phyloP scores from a whole-genome alignment of 345 rosid genomes.

The Gossypium stocksii region DNA sequence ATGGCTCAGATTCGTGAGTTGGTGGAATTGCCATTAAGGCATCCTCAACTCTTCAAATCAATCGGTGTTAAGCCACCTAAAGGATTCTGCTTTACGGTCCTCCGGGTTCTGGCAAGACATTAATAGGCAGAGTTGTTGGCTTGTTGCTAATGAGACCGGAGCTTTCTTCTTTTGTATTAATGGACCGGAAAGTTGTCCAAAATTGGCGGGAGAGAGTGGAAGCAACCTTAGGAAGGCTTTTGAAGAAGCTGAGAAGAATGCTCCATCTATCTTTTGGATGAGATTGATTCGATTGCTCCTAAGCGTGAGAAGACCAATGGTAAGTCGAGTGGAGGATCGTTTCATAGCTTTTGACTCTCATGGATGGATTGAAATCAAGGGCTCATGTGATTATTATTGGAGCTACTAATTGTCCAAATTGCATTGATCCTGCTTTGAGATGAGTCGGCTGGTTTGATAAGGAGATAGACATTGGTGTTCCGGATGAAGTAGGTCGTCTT shows the following conservation, averaged over 20 bases:
- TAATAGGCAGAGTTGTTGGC: constrained; percentile 68
- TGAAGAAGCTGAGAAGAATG: constrained; percentile 17
- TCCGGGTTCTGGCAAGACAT: constrained; percentile 56
- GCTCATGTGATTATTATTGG: constrained; percentile 48
- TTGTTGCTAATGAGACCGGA: constrained; percentile 71
- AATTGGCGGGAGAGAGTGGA: constrained; percentile 71
- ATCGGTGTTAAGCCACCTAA: constrained; percentile 74
- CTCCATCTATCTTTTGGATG: no score
- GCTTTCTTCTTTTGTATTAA: constrained; percentile 71
- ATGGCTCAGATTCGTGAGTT: constrained; percentile 76
- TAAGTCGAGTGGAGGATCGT: constrained; percentile 69
- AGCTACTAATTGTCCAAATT: constrained; percentile 37
- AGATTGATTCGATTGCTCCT: no score
- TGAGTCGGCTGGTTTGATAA: constrained; percentile 51
- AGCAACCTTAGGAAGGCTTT: constrained; percentile 71
- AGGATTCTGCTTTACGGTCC: constrained; percentile 68
- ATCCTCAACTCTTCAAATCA: constrained; percentile 68
- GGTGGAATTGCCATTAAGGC: constrained; percentile 65
- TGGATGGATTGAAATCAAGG: constrained; percentile 48
- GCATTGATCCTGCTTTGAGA: constrained; percentile 28
- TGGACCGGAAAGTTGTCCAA: constrained; percentile 75
- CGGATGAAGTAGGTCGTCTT: constrained; percentile 35
- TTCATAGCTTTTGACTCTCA: constrained; percentile 55
- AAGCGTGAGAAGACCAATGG: constrained; percentile 52
- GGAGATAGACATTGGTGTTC: constrained; percentile 51